Conservation (phyloP, 2,329 filamentous ascomycete genomes). For the Aureobasidium lini region DNA sequence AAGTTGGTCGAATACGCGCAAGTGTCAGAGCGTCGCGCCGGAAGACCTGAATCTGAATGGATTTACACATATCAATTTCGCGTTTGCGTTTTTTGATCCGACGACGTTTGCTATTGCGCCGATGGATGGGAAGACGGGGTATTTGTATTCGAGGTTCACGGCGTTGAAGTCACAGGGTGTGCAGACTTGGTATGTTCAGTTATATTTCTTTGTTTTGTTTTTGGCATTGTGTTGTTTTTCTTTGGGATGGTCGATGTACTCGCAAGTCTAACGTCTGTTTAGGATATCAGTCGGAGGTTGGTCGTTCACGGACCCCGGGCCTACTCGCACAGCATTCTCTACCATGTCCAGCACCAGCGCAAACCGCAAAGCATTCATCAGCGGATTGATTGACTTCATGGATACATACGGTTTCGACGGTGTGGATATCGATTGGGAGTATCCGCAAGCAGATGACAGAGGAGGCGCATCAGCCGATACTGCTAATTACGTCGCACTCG, state of each 20-base stretch:
- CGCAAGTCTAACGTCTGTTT: too few relatives aligned
- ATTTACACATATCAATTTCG: slow-evolving; percentile 16
- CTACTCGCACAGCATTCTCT: background rate
- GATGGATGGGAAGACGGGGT: slow-evolving; percentile 21
- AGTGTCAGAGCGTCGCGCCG: slow-evolving; percentile 11
- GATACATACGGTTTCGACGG: slow-evolving; percentile 19
- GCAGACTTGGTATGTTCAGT: background rate
- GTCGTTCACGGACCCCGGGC: slow-evolving; percentile 6
- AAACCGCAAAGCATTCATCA: slow-evolving; percentile 15
- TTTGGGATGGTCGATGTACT: too few relatives aligned
- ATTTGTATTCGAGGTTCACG: slow-evolving; percentile 15
- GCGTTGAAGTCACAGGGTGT: background rate
- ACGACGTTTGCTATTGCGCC: slow-evolving; percentile 23
- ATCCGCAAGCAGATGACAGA: slow-evolving; percentile 24
- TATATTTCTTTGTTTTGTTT: too few relatives aligned
- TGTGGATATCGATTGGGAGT: slow-evolving; percentile 19
- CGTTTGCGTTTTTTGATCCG: slow-evolving; percentile 30
- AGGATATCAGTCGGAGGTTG: slow-evolving; percentile 5
- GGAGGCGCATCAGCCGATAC: slow-evolving; percentile 33
- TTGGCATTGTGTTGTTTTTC: background rate
- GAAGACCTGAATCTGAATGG: slow-evolving; percentile 11
- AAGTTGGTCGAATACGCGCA: slow-evolving; percentile 15
- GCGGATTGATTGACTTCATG: slow-evolving; percentile 16
- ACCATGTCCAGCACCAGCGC: slow-evolving; percentile 10
- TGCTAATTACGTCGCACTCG: slow-evolving; percentile 29